Percentiles rank a stretch among this genome's conserved stretches.
These are phyloP conservation scores for Calendula officinalis DNA, from an alignment of 129 eudicot genomes.

Conservation along the genomic window DNA sequence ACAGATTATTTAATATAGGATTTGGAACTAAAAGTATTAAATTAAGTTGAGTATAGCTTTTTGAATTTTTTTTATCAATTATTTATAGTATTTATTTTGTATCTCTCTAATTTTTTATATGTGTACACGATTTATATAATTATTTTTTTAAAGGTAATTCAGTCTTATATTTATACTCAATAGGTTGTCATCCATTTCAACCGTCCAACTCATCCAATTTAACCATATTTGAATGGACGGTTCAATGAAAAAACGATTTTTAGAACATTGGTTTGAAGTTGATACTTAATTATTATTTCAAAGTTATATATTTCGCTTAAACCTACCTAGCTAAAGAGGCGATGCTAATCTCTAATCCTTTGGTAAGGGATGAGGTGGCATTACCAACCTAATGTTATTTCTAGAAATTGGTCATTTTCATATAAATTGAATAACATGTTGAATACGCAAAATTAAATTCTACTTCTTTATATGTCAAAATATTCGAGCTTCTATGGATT, in stretches of 20 bases:
- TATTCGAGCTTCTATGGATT: constrained; percentile 16
- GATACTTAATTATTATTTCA: background rate
- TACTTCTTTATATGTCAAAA: constrained; percentile 22
- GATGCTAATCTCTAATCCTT: constrained; percentile 8
- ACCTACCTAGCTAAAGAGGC: background rate
- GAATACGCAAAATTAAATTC: constrained; percentile 10
- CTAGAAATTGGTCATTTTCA: constrained; percentile 10
- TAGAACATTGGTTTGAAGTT: background rate
- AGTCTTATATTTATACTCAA: too few species aligned
- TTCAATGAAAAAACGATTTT: background rate
- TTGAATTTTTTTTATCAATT: too few species aligned
- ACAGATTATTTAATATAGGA: too few species aligned
- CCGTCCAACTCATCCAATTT: too few species aligned
- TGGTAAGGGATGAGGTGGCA: constrained; percentile 32
- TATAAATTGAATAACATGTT: background rate
- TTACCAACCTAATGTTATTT: constrained; percentile 1
- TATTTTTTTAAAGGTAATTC: too few species aligned
- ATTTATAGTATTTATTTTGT: too few species aligned
- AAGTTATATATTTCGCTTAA: background rate
- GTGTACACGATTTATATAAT: too few species aligned
- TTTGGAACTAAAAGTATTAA: too few species aligned
- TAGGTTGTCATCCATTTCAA: too few species aligned
- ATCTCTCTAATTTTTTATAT: too few species aligned
- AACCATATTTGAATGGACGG: too few species aligned
- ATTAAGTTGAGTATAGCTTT: too few species aligned